A percentile compares a stretch with the other conserved stretches of the same genome.
phyloP scores from a whole-genome alignment of 2,329 filamentous ascomycete genomes.

The Coniochaeta sp. region DNA sequence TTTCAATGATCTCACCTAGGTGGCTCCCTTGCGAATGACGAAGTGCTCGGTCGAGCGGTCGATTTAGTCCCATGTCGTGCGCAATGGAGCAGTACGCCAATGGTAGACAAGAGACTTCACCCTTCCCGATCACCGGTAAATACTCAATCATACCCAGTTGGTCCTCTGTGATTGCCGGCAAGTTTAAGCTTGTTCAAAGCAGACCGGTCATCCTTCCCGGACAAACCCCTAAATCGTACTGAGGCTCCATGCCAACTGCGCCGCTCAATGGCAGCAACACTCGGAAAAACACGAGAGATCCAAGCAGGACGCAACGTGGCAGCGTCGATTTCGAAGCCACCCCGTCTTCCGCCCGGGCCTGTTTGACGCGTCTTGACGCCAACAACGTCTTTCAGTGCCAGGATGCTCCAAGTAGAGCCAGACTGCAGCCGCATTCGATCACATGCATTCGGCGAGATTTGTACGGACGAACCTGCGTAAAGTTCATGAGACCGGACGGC shows the following conservation, averaged over 20 bases:
- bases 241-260: background rate
- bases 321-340: background rate
- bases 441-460: background rate
- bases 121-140: background rate
- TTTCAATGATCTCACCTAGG: background rate
- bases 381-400: background rate
- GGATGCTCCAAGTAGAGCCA: background rate
- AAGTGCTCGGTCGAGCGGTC: background rate
- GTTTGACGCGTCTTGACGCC: background rate
- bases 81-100: background rate
- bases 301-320: background rate
- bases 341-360: background rate
- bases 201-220: background rate
- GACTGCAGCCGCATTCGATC: background rate
- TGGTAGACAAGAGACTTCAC: background rate
- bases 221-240: background rate
- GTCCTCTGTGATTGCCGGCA: background rate
- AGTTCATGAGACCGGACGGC: background rate
- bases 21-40: background rate
- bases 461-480: background rate
- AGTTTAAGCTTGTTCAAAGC: background rate
- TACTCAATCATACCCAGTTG: background rate
- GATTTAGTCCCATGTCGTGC: background rate
- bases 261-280: background rate
- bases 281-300: background rate